Evolutionary conservation across 2,329 filamentous ascomycete species (phyloP), one percentile per base, ranked within the genome.

Genomic region (Nemania sp.): DNA sequence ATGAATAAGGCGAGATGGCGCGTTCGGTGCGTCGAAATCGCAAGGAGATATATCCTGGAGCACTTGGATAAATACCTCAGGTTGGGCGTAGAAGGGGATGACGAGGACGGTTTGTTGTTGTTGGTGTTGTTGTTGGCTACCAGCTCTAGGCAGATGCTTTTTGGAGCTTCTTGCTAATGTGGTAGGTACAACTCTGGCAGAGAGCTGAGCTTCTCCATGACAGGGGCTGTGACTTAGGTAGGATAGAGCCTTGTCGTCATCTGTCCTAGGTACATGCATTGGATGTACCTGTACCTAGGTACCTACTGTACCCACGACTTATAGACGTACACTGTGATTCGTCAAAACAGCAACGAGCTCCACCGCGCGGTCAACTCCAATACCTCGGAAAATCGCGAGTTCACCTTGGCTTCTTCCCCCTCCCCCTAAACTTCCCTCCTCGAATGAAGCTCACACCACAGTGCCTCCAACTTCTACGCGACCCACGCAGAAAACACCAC

Each of bases 61-160:
- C 9, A 25, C 42, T 25, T 13, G 15, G n/a, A n/a, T n/a, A n/a
- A n/a, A 21, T 3, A 15, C 18, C 10, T 21, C 13, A 18, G 32
- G 21, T 40, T 39, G 32, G 18, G 52, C 12, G 34, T 15, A 48
- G 15, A 2, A 46, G 40, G 50, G 20, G 43, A 57, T 40, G 58
- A 54, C 34, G 40, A 53, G 12, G 47, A 46, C 35, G 43, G 17
- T 37, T 29, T 29, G 25, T 29, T 29, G 25, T 29, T 29, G 25
- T 29, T 7, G 25, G 34, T 17, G 35, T 52, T 29, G 54, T 57
- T 13, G 13, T n/a, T n/a, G n/a, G n/a, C n/a, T n/a, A n/a, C n/a
- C n/a, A n/a, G n/a, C n/a, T 25, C 39, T 54, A 62, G 60, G 60
- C 60, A 62, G 60, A 59, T 49, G 34, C 47, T 51, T 59, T 62